Conservation (phyloP, 2,329 filamentous ascomycete genomes). For the Chaetothyriales sp. region DNA sequence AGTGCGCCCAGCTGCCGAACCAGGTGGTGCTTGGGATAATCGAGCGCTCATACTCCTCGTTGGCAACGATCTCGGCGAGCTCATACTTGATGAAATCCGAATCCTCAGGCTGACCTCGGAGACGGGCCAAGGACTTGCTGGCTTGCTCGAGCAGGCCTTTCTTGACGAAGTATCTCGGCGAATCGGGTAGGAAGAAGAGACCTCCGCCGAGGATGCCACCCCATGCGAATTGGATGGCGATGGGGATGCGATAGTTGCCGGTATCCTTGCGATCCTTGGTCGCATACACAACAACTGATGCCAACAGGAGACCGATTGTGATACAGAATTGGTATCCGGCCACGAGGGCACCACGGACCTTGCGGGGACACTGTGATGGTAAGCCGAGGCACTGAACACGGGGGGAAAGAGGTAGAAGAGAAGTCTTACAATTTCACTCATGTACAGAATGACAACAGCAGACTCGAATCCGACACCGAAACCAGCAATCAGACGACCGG, state of each 20-base stretch:
- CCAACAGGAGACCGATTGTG: constrained; percentile 62
- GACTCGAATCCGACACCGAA: constrained; percentile 69
- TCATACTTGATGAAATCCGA: constrained; percentile 65
- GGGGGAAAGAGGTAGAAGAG: too few relatives aligned
- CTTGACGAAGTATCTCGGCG: constrained; percentile 73
- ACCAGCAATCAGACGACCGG: constrained; percentile 60
- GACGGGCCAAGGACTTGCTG: constrained; percentile 43
- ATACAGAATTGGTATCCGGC: constrained; percentile 73
- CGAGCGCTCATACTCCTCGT: constrained; percentile 67
- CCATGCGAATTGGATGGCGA: constrained; percentile 67
- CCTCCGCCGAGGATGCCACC: constrained; percentile 55
- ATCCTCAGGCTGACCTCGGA: constrained; percentile 58
- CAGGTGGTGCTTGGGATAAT: constrained; percentile 16
- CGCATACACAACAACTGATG: constrained; percentile 58
- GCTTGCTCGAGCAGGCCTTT: constrained; percentile 54
- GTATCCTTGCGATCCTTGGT: constrained; percentile 48
- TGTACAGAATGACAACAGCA: constrained; percentile 69
- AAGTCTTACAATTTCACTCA: constrained; percentile 55
- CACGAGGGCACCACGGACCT: constrained; percentile 66
- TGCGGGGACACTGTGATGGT: constrained; percentile 38
- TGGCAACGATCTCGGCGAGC: constrained; percentile 73
- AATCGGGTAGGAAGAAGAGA: constrained; percentile 65
- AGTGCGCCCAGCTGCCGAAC: constrained; percentile 43
- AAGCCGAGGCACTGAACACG: not conserved
- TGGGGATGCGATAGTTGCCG: constrained; percentile 64